Base-by-base conservation (phyloP, 2,329 filamentous ascomycete species). In the Alternaria gaisen region DNA sequence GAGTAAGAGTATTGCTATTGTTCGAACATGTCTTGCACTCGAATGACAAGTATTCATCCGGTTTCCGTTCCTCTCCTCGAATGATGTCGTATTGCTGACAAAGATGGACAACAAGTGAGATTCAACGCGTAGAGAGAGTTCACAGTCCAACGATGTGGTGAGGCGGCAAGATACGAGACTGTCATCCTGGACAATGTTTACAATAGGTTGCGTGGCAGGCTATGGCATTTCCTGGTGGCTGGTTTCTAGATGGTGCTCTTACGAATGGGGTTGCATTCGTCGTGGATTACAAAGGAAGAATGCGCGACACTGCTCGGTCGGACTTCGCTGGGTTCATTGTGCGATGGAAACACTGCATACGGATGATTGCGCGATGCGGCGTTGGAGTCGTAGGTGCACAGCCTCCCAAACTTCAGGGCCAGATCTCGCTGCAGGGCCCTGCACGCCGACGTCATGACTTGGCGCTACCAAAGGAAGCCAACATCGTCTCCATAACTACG, bases 361-460 rank as follows among this genome's bases (percentile, higher is more conserved):
- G 46, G 46, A 20, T 24, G 32, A 36, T 38, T 50, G 41, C 46
- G n/a, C 44, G 46, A 60, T 56, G 46, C 18, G 36, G 30, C 53
- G 38, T 41, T 24, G 22, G 12, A 51, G 46, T 56, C 57, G 18
- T 60, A 30, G 22, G 28, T 46, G 43, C 53, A 51, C 53, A 44
- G 57, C 57, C 53, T 34, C 30, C 30, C 30, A 38, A 38, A 50
- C 14, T 48, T 7, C 30, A 36, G 46, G 46, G 50, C 41, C 30
- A 52, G 34, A 43, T 53, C 28, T 20, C 40, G 22, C 11, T 26
- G 24, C 36, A 40, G 16, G 50, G 50, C 36, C 34, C 34, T 36
- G 46, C 41, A 28, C 53, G 41, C 26, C 54, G 58, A 60, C 58
- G 58, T 60, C 58, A 60, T 60, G 53, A 60, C 58, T 60, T 60